phyloP scores from a whole-genome alignment of 2,329 filamentous ascomycete genomes.

The Paraphaeosphaeria minitans region DNA sequence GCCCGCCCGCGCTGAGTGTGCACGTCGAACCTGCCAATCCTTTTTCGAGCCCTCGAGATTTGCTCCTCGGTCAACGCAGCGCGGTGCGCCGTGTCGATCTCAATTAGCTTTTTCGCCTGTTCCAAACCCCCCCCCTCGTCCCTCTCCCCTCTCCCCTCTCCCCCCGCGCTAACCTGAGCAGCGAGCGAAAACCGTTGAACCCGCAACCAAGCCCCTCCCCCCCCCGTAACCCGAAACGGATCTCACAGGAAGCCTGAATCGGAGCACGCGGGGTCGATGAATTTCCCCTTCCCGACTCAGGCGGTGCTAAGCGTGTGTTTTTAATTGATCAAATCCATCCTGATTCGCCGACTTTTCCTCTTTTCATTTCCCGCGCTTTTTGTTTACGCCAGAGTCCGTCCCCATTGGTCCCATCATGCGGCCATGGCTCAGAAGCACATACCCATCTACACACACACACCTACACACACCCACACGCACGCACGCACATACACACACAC shows the following conservation, averaged over 20 bases:
- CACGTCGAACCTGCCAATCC: background rate
- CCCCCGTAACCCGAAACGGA: slow-evolving; percentile 11
- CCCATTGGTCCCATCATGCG: background rate
- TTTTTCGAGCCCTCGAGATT: background rate
- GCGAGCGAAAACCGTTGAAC: slow-evolving; percentile 8
- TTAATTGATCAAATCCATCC: background rate
- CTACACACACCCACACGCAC: too few relatives aligned
- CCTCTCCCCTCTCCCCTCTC: too few relatives aligned
- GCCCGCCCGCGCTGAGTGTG: background rate
- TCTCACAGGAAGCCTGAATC: slow-evolving; percentile 1
- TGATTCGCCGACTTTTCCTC: background rate
- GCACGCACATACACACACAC: too few relatives aligned
- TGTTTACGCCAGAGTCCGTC: background rate
- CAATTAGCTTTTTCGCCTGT: slow-evolving; percentile 16
- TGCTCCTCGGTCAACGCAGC: slow-evolving; percentile 2
- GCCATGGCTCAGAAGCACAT: background rate
- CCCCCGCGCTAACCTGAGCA: slow-evolving; percentile 10
- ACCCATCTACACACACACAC: too few relatives aligned
- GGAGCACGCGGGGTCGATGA: background rate
- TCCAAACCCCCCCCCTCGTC: too few relatives aligned
- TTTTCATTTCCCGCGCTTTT: background rate
- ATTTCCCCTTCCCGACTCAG: slow-evolving; percentile 1
- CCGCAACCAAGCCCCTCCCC: too few relatives aligned
- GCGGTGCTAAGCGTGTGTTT: background rate
- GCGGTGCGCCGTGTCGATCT: slow-evolving; percentile 22